Evolutionary conservation across 2,329 filamentous ascomycete species (phyloP).

Genomic region (Neonectria magnoliae): DNA sequence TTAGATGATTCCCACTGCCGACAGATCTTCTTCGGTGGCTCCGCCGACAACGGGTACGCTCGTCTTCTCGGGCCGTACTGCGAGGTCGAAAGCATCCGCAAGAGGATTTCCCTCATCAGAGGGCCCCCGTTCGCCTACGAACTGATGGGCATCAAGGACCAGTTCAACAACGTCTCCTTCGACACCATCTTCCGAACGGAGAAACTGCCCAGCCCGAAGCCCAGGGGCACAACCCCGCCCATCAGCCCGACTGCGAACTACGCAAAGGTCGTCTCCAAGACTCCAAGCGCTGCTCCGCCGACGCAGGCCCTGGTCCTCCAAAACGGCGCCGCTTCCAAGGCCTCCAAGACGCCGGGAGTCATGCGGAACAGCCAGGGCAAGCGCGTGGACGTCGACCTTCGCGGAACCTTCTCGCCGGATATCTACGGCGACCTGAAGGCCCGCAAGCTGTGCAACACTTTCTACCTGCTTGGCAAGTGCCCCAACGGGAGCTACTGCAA

Average conservation of each 20-base stretch:
- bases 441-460: neutral
- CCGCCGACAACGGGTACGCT: neutral
- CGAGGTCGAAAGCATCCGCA: neutral
- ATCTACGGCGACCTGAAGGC: neutral
- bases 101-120: neutral
- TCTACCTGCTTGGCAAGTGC: neutral
- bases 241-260: neutral
- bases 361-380: neutral
- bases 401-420: neutral
- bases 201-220: neutral
- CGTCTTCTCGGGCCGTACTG: neutral
- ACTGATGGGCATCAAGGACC: neutral
- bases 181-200: neutral
- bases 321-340: neutral
- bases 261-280: neutral
- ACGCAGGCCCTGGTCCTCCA: neutral
- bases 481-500: neutral
- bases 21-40: neutral
- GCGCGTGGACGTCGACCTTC: neutral
- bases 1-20: neutral
- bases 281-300: neutral
- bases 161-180: neutral
- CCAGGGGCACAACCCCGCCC: neutral
- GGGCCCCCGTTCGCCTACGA: neutral
- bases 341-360: neutral